Evolutionary conservation across 345 rosid genomes (phyloP).

Genomic region (Dipteronia sinensis): DNA sequence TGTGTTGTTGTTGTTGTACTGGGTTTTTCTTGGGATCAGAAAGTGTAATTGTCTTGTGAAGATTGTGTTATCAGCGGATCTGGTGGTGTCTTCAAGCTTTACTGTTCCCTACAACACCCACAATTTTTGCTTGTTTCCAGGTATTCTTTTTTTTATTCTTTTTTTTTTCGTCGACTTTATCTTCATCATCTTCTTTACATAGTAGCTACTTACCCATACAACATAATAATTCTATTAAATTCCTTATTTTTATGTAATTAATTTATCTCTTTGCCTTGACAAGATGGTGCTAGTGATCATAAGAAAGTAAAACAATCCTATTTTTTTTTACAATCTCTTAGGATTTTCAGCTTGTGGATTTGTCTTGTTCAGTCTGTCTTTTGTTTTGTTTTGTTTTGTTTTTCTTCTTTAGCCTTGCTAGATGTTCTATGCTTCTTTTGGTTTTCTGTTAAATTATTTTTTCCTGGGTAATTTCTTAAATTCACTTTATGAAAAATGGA

Average conservation of each 20-base stretch:
- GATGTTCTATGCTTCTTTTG: not conserved
- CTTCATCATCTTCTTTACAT: slow-evolving; percentile 12
- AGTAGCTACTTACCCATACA: not conserved
- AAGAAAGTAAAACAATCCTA: slow-evolving; percentile 10
- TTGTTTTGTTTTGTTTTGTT: too few species aligned
- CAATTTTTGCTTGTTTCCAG: slow-evolving; percentile 50
- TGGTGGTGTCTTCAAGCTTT: slow-evolving; percentile 43
- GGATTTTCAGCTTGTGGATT: slow-evolving; percentile 36
- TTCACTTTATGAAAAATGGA: not conserved
- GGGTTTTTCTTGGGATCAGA: slow-evolving; percentile 52
- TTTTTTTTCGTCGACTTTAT: slow-evolving; percentile 25
- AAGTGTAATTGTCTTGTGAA: slow-evolving; percentile 26
- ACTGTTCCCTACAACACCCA: slow-evolving; percentile 58
- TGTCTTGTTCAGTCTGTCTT: slow-evolving; percentile 26
- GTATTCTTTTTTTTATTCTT: slow-evolving; percentile 50
- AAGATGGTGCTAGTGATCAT: slow-evolving; percentile 30
- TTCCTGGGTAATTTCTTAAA: not conserved
- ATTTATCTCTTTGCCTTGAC: slow-evolving; percentile 23
- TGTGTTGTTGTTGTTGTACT: slow-evolving; percentile 30
- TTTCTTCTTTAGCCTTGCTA: not conserved
- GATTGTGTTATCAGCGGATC: slow-evolving; percentile 41
- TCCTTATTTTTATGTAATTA: slow-evolving; percentile 6
- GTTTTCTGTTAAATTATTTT: not conserved
- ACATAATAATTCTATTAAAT: not conserved
- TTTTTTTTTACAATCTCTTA: slow-evolving; percentile 15